Evolutionary conservation across 2,329 filamentous ascomycete genomes (phyloP).

Genomic region (Trematosphaeria pertusa): DNA sequence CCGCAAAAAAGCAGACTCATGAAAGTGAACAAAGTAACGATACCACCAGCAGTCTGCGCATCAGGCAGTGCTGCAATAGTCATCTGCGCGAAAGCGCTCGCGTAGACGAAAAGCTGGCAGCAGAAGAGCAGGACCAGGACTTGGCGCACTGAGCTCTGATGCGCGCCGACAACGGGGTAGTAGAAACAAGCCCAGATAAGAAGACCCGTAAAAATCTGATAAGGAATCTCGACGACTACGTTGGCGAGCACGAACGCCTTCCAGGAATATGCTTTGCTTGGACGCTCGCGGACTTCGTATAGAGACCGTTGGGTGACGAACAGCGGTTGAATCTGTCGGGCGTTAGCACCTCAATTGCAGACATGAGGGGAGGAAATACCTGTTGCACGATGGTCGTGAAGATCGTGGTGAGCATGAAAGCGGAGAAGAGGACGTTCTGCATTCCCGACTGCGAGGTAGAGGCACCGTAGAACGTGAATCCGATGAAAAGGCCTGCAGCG

Average conservation of each 20-base stretch:
- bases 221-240: constrained; percentile 75
- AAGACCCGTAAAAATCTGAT: constrained; percentile 66
- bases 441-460: constrained; percentile 50
- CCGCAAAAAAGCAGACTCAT: constrained; percentile 56
- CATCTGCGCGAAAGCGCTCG: constrained; percentile 76
- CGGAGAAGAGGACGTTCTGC: constrained; percentile 56
- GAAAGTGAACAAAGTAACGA: constrained; percentile 65
- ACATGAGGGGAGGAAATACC: constrained; percentile 1
- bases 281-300: constrained; percentile 66
- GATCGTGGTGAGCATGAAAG: constrained; percentile 58
- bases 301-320: constrained; percentile 65
- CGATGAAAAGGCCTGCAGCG: constrained; percentile 41
- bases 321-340: constrained; percentile 61
- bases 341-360: constrained; percentile 26
- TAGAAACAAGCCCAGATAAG: constrained; percentile 72
- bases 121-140: constrained; percentile 68
- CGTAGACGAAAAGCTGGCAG: constrained; percentile 73
- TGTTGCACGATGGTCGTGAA: constrained; percentile 53
- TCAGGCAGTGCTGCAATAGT: constrained; percentile 73
- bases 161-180: constrained; percentile 57
- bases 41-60: constrained; percentile 70
- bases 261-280: constrained; percentile 78
- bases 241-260: constrained; percentile 75
- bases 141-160: constrained; percentile 56
- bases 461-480: constrained; percentile 52